A percentile compares a stretch with the other conserved stretches of the same genome.
These are phyloP conservation scores for Microsporum ferrugineum DNA, from an alignment of 2,329 filamentous ascomycete species.

Conservation along the genomic window DNA sequence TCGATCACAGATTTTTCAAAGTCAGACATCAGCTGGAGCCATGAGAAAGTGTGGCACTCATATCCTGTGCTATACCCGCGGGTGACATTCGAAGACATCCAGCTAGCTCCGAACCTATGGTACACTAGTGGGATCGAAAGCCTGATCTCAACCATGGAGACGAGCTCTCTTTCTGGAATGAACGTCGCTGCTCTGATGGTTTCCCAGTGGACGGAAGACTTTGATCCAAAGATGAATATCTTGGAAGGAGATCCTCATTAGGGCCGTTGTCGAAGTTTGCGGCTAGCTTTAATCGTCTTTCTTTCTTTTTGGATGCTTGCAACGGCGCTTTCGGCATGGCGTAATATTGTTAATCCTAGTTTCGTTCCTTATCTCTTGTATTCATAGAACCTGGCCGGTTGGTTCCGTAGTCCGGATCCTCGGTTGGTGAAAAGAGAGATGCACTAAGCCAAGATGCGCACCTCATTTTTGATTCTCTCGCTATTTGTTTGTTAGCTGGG, in stretches of 20 bases:
- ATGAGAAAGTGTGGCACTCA: conserved; percentile 66
- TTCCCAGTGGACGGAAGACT: conserved; percentile 27
- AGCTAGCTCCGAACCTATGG: conserved; percentile 45
- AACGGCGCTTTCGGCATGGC: neutral
- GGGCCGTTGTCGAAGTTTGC: neutral
- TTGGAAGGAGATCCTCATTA: conserved; percentile 7
- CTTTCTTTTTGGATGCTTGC: neutral
- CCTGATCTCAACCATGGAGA: conserved; percentile 98
- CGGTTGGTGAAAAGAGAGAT: neutral
- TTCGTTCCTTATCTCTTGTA: neutral
- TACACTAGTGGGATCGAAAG: conserved; percentile 66
- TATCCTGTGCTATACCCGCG: conserved; percentile 80
- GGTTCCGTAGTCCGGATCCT: neutral
- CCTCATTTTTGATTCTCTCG: neutral
- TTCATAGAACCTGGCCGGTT: neutral
- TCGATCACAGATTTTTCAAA: conserved; percentile 28
- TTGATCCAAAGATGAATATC: conserved; percentile 13
- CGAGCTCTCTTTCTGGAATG: conserved; percentile 73
- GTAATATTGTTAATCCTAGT: neutral
- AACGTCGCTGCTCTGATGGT: conserved; percentile 47
- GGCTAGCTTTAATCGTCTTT: neutral
- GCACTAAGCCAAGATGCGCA: neutral
- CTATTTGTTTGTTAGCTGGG: neutral
- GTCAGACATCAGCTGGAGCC: conserved; percentile 57
- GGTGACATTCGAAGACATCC: conserved; percentile 72